Percentiles rank a stretch among this genome's conserved stretches.
phyloP scores from a whole-genome alignment of 78 protist species.

The Cavenderia fasciculata region DNA sequence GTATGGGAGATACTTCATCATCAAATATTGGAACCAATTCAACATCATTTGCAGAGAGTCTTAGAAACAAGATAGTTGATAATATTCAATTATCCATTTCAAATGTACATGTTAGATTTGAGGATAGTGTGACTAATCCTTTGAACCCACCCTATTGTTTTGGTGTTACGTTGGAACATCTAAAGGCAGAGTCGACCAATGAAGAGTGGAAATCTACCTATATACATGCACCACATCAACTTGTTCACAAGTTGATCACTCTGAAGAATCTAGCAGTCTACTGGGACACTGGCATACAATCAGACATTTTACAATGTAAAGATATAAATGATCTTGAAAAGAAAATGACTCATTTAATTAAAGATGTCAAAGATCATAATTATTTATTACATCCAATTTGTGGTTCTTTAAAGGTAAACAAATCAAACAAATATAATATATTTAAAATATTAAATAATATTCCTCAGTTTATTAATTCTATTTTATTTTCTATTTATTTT shows the following conservation, averaged over 20 bases:
- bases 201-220: conserved; percentile 74
- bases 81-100: conserved; percentile 71
- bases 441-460: background rate
- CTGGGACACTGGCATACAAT: conserved; percentile 33
- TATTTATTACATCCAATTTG: conserved; percentile 72
- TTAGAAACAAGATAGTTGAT: conserved; percentile 80
- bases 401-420: conserved; percentile 58
- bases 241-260: conserved; percentile 61
- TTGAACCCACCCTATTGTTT: conserved; percentile 48
- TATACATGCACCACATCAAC: conserved; percentile 29
- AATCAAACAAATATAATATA: background rate
- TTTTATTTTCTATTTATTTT: background rate
- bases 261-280: conserved; percentile 49
- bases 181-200: conserved; percentile 66
- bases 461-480: no score
- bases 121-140: conserved; percentile 63
- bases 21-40: background rate
- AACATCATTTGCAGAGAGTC: conserved; percentile 45
- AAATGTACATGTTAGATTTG: conserved; percentile 77
- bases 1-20: background rate
- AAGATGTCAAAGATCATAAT: conserved; percentile 34
- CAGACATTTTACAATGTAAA: conserved; percentile 6
- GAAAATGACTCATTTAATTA: conserved; percentile 21
- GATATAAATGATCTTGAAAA: conserved; percentile 21
- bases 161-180: conserved; percentile 75